These are phyloP conservation scores for Sporisorium graminicola DNA, from an alignment of 1,284 basidiomycete genomes.

Conservation along the genomic window DNA sequence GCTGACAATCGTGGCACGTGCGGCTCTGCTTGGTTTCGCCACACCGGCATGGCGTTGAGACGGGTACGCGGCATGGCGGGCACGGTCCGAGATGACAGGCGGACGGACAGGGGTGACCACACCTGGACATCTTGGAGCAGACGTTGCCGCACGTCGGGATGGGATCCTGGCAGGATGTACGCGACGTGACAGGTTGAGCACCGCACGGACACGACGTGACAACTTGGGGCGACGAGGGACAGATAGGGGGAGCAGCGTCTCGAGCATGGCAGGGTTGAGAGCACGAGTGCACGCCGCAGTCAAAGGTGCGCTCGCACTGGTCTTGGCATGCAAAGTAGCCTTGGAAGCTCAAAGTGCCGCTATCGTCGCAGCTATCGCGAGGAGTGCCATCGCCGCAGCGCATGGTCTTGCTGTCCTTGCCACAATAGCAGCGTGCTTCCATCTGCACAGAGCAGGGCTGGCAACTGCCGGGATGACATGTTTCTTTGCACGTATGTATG, in stretches of 20 bases:
- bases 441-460: conserved; percentile 50
- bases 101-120: conserved; percentile 59
- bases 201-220: conserved; percentile 66
- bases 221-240: conserved; percentile 57
- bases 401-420: conserved; percentile 53
- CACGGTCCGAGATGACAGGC: conserved; percentile 63
- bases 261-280: conserved; percentile 58
- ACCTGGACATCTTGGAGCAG: conserved; percentile 53
- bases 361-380: conserved; percentile 38
- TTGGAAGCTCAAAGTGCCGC: conserved; percentile 24
- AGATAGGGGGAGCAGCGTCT: conserved; percentile 29
- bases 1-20: conserved; percentile 49
- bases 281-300: conserved; percentile 64
- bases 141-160: conserved; percentile 60
- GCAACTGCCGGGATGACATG: conserved; percentile 64
- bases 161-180: conserved; percentile 58
- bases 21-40: conserved; percentile 62
- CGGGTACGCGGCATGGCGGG: conserved; percentile 59
- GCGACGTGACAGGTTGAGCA: conserved; percentile 38
- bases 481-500: conserved; percentile 53
- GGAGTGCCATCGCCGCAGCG: conserved; percentile 59
- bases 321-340: conserved; percentile 58
- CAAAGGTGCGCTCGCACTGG: conserved; percentile 52
- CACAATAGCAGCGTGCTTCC: conserved; percentile 63
- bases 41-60: conserved; percentile 67